Conservation (phyloP, 129 eudicot genomes). For the Flaveria trinervia region DNA sequence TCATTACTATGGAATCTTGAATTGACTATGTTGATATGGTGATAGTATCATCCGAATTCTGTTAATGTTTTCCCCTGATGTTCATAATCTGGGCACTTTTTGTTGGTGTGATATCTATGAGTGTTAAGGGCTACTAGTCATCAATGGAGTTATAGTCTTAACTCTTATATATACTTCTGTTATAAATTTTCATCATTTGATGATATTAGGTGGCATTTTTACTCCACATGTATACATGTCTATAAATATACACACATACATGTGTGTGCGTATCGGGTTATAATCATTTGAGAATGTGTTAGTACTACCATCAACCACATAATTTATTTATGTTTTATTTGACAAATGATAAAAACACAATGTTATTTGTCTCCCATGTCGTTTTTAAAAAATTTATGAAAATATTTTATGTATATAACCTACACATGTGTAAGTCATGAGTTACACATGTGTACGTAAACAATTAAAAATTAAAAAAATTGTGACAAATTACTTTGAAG, state of each 20-base stretch:
- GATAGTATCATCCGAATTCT: slow-evolving; percentile 11
- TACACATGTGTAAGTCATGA: too few relatives aligned
- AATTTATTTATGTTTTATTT: too few relatives aligned
- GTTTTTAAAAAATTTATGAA: too few relatives aligned
- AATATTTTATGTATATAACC: too few relatives aligned
- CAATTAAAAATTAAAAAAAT: too few relatives aligned
- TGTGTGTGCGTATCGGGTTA: background rate
- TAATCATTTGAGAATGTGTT: too few relatives aligned
- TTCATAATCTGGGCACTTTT: background rate
- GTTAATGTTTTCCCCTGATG: slow-evolving; percentile 15
- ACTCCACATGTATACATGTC: background rate
- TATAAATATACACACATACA: too few relatives aligned
- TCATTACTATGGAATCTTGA: slow-evolving; percentile 11
- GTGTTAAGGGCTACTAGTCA: slow-evolving; percentile 5
- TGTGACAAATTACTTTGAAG: too few relatives aligned
- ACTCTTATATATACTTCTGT: background rate
- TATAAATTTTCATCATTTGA: background rate
- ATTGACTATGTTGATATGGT: background rate
- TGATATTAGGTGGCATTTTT: background rate
- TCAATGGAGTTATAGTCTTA: slow-evolving; percentile 2
- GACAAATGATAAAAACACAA: too few relatives aligned
- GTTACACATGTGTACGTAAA: too few relatives aligned
- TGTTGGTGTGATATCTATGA: slow-evolving; percentile 11
- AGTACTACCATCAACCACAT: too few relatives aligned
- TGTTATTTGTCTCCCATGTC: too few relatives aligned